Base-by-base conservation (phyloP, 805 yeast genomes). In the Metschnikowia kofuensis region DNA sequence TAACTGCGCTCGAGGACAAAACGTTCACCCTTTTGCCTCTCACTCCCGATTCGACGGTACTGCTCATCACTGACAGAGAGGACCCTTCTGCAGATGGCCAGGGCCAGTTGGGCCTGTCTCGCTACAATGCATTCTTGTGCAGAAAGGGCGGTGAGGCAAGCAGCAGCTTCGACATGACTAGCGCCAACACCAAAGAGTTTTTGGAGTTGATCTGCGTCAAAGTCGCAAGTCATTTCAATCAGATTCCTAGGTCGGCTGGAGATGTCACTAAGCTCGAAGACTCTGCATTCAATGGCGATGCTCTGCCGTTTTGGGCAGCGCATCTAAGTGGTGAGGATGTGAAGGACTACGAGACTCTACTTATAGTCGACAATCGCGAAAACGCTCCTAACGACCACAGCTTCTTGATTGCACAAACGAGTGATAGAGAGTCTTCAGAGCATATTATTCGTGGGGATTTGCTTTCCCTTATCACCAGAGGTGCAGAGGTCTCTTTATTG, bases 271-370 rank as follows among this genome's bases (percentile, higher is more conserved):
- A 68, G 12, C 58, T 80, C 1, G 66, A 72, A 5, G 83, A 83
- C 31, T 84, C 89, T 0, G 77, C 87, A 0, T 55, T 67, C 38
- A 85, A 79, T n/a, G 85, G 79, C 3, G 69, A 68, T 0, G 47
- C 60, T 2, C 34, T 54, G 2, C 84, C 88, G 5, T 82, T 79
- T 56, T 64, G 77, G 50, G 74, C 80, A 7, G 38, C 83, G 2
- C 74, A 74, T 45, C 63, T 78, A 7, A 67, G 72, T 11, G 55
- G 75, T 0, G 57, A 69, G 0, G 63, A 70, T 2, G 53, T 84
- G 8, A 38, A 68, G 0, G 60, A 66, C 9, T 84, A 71, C 56
- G 84, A 80, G 15, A 47, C 31, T 45, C 69, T 75, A 36, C 66
- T 86, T 15, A 69, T 84, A 0, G 64, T 84, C 36, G 76, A 76